Evolutionary conservation across 2,329 filamentous ascomycete species (phyloP).

Genomic region (Hypoxylon sp.): DNA sequence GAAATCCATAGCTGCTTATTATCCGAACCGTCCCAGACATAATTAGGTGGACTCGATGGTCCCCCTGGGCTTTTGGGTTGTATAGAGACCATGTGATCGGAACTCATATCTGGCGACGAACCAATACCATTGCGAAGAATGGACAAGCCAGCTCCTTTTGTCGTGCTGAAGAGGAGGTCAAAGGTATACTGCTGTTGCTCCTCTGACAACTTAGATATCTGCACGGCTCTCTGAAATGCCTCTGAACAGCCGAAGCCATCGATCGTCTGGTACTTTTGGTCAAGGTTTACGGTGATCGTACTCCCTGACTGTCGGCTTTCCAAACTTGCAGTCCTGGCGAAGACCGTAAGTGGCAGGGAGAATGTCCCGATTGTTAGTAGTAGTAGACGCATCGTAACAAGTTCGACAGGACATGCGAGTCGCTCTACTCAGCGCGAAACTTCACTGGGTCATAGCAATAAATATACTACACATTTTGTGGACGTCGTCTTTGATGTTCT

Average conservation of each 20-base stretch:
- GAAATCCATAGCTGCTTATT: constrained; percentile 64
- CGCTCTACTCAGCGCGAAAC: not conserved
- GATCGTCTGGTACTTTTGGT: constrained; percentile 60
- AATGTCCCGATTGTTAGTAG: constrained; percentile 1
- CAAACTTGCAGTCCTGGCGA: constrained; percentile 11
- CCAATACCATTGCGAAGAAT: constrained; percentile 63
- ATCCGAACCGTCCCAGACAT: constrained; percentile 60
- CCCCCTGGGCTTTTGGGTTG: constrained; percentile 57
- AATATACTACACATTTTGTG: not conserved
- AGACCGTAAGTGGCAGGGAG: constrained; percentile 9
- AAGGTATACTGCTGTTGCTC: constrained; percentile 59
- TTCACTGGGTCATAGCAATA: not conserved
- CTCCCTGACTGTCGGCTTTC: constrained; percentile 41
- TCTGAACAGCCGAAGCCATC: constrained; percentile 62
- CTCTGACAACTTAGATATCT: constrained; percentile 57
- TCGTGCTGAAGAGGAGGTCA: constrained; percentile 61
- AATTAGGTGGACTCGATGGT: constrained; percentile 55
- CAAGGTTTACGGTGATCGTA: constrained; percentile 57
- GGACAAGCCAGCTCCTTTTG: constrained; percentile 60
- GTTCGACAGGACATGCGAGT: not conserved
- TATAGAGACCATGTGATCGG: constrained; percentile 56
- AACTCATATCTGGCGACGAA: constrained; percentile 57
- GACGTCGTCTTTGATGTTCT: not conserved
- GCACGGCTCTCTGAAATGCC: constrained; percentile 62
- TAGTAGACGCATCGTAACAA: constrained; percentile 11